These are phyloP conservation scores for Aspergillus incahuasiensis DNA, from an alignment of 495 filamentous ascomycete genomes.

Conservation along the genomic window DNA sequence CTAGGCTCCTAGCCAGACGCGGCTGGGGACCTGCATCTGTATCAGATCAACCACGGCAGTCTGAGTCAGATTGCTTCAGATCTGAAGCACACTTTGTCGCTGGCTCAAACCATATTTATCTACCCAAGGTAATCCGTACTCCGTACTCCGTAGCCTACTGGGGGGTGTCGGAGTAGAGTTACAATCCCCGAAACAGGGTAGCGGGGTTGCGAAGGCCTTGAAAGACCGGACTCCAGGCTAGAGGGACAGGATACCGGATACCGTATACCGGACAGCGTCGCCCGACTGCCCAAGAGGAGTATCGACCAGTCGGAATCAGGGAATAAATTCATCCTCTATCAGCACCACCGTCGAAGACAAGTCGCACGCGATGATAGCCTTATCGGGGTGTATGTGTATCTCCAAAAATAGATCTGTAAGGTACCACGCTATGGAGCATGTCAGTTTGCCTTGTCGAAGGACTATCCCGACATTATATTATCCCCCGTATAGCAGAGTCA, in stretches of 20 bases:
- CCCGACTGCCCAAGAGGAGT: not conserved
- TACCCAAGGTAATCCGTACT: not conserved
- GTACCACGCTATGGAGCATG: conserved; percentile 3
- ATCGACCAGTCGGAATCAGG: not conserved
- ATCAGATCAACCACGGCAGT: not conserved
- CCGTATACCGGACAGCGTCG: not conserved
- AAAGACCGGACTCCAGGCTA: not conserved
- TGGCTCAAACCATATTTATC: not conserved
- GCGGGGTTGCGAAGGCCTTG: not conserved
- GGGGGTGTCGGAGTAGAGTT: no score
- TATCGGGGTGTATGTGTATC: conserved; percentile 6
- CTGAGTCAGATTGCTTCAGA: not conserved
- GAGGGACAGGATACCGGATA: not conserved
- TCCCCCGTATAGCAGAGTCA: not conserved
- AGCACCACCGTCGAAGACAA: not conserved
- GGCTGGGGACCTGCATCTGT: not conserved
- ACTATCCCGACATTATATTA: not conserved
- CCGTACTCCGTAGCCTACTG: no score
- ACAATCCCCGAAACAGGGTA: not conserved
- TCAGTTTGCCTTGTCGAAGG: not conserved
- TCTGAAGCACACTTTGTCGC: not conserved
- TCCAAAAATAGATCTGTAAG: conserved; percentile 13
- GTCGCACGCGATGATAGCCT: not conserved
- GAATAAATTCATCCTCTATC: not conserved
- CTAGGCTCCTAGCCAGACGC: not conserved